Evolutionary conservation across 2,329 filamentous ascomycete species (phyloP).

Genomic region (Zarea fungicola): DNA sequence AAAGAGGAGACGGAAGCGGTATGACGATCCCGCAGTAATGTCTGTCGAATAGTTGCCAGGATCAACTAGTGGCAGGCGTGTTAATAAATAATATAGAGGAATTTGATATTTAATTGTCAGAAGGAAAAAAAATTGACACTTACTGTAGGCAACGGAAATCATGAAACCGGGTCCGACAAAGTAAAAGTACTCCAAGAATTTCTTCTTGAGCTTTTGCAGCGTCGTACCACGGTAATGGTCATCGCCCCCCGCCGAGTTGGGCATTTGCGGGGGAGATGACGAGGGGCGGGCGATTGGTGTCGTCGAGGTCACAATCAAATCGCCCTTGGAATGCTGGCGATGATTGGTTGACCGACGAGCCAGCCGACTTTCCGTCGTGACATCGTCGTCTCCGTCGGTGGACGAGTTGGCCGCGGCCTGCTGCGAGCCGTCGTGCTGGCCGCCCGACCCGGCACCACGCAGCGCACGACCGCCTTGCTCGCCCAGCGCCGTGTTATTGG

Average conservation of each 20-base stretch:
- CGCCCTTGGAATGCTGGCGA: too few species aligned
- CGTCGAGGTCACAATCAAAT: too few species aligned
- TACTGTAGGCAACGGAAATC: slow-evolving; percentile 53
- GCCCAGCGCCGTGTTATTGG: slow-evolving; percentile 23
- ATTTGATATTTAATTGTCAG: not conserved
- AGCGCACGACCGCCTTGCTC: not conserved
- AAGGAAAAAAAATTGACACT: too few species aligned
- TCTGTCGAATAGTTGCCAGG: slow-evolving; percentile 68
- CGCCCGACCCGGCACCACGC: too few species aligned
- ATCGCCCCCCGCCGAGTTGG: not conserved
- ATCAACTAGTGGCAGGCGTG: slow-evolving; percentile 39
- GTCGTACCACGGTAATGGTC: not conserved
- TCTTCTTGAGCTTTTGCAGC: not conserved
- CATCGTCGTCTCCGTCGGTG: too few species aligned
- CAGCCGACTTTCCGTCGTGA: too few species aligned
- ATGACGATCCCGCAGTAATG: slow-evolving; percentile 61
- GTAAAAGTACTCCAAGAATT: not conserved
- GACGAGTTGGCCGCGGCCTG: too few species aligned
- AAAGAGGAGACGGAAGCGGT: slow-evolving; percentile 61
- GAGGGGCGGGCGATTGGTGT: too few species aligned
- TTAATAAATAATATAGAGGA: too few species aligned
- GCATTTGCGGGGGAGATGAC: not conserved
- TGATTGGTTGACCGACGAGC: too few species aligned
- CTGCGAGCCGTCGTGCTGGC: not conserved
- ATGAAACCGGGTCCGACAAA: slow-evolving; percentile 64